Conservation (phyloP, 345 rosid species). For the Pistacia vera region DNA sequence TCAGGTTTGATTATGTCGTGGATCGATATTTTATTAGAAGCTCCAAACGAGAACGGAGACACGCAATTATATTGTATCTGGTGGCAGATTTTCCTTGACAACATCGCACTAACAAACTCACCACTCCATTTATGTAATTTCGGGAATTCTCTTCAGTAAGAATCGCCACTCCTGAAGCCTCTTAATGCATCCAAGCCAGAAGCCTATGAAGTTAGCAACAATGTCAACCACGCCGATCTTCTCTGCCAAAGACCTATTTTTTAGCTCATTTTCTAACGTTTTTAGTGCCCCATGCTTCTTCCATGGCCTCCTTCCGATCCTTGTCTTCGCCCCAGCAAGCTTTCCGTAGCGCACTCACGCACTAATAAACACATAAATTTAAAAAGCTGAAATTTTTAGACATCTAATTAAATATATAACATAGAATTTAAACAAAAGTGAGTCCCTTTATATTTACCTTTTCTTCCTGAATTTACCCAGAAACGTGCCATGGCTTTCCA, state of each 20-base stretch:
- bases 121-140: conserved; percentile 39
- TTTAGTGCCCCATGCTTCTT: conserved; percentile 46
- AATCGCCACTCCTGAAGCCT: conserved; percentile 39
- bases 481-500: conserved; percentile 49
- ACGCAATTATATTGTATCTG: conserved; percentile 31
- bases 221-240: conserved; percentile 61
- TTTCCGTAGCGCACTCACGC: conserved; percentile 30
- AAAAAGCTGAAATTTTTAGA: too few relatives aligned
- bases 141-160: conserved; percentile 55
- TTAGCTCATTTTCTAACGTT: conserved; percentile 53
- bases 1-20: too few relatives aligned
- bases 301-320: conserved; percentile 33
- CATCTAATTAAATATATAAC: not conserved
- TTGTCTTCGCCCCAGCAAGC: conserved; percentile 30
- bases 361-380: conserved; percentile 22
- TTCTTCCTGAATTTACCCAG: conserved; percentile 58
- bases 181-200: conserved; percentile 43
- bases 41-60: not conserved
- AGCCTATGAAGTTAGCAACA: conserved; percentile 38
- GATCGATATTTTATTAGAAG: too few relatives aligned
- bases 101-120: conserved; percentile 24
- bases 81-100: conserved; percentile 48
- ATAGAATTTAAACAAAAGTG: not conserved
- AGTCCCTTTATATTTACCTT: conserved; percentile 26
- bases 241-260: conserved; percentile 59